phyloP scores from a whole-genome alignment of 202 grass and related monocot species.

The Setaria italica region DNA sequence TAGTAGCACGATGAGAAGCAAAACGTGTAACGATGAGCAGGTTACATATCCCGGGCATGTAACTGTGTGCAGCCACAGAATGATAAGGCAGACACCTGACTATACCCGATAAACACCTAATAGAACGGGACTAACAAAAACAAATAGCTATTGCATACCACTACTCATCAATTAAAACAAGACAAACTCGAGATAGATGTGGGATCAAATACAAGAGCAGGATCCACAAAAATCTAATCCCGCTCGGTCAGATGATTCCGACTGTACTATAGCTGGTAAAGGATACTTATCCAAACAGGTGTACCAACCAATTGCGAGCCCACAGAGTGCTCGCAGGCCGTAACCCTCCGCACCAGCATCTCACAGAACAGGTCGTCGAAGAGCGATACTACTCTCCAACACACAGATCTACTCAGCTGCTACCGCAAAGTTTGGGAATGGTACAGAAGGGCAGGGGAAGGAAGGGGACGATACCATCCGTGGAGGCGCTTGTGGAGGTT shows the following conservation, averaged over 20 bases:
- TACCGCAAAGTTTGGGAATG: not conserved
- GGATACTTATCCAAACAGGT: conserved; percentile 42
- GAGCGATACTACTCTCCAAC: not conserved
- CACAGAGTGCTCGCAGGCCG: conserved; percentile 62
- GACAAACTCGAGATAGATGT: conserved; percentile 2
- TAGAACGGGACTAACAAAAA: not conserved
- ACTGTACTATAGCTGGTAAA: conserved; percentile 49
- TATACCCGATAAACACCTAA: conserved; percentile 55
- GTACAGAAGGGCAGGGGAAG: no score
- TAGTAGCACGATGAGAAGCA: conserved; percentile 47
- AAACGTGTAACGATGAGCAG: conserved; percentile 62
- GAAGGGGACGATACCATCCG: conserved; percentile 64
- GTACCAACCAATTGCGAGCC: conserved; percentile 51
- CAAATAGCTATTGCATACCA: not conserved
- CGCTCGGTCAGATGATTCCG: conserved; percentile 55
- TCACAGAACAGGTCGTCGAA: not conserved
- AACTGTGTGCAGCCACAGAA: conserved; percentile 56
- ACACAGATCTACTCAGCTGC: not conserved
- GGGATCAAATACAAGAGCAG: conserved; percentile 66
- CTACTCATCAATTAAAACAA: not conserved
- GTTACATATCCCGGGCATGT: conserved; percentile 55
- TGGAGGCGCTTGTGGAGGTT: conserved; percentile 98
- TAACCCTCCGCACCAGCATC: conserved; percentile 57
- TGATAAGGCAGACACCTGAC: conserved; percentile 57
- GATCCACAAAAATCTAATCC: conserved; percentile 11